Conservation (phyloP, 192 early-diverging fungal species). For the Lobosporangium transversale region DNA sequence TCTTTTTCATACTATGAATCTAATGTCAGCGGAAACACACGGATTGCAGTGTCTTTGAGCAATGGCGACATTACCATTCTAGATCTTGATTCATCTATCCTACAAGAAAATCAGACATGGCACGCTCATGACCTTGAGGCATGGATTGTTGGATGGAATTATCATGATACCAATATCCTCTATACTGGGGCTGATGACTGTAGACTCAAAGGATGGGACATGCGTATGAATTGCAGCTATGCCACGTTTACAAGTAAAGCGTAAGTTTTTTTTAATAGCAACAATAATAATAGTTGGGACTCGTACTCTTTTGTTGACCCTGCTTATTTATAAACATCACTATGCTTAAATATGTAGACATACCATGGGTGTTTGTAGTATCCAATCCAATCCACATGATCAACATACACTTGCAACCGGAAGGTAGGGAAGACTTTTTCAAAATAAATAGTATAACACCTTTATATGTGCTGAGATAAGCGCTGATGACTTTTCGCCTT, state of each 20-base stretch:
- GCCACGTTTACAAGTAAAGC: constrained; percentile 71
- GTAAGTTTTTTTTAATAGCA: constrained; percentile 35
- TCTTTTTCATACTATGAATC: too few relatives aligned
- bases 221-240: constrained; percentile 60
- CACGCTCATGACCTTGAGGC: constrained; percentile 90
- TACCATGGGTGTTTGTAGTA: constrained; percentile 90
- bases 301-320: too few relatives aligned
- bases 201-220: constrained; percentile 89
- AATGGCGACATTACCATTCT: constrained; percentile 76
- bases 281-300: neutral
- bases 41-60: constrained; percentile 77
- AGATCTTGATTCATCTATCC: constrained; percentile 47
- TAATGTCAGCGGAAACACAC: constrained; percentile 28
- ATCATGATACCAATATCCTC: constrained; percentile 74
- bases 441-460: neutral
- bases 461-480: too few relatives aligned
- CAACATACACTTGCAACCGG: constrained; percentile 88
- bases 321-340: too few relatives aligned
- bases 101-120: constrained; percentile 65
- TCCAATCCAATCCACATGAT: constrained; percentile 83
- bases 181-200: constrained; percentile 92
- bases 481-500: too few relatives aligned
- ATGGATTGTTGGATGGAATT: constrained; percentile 93
- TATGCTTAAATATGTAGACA: too few relatives aligned
- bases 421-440: constrained; percentile 56